These are phyloP conservation scores for Talaromyces borbonicus DNA, from an alignment of 495 filamentous ascomycete species.

Conservation along the genomic window DNA sequence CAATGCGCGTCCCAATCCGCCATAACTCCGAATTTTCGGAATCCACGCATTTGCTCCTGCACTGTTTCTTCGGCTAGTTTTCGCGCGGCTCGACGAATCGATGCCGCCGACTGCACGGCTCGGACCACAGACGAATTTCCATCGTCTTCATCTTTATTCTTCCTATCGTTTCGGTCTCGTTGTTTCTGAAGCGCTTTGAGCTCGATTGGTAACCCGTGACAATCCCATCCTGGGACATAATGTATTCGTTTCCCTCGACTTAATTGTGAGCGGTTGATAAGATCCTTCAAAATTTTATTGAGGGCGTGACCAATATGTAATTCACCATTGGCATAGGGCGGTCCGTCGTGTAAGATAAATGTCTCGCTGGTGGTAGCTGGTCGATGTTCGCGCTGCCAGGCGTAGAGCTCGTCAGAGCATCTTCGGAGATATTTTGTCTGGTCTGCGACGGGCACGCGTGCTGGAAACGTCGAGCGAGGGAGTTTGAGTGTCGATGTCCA, in stretches of 20 bases:
- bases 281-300: conserved; percentile 96
- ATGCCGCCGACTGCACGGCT: conserved; percentile 18
- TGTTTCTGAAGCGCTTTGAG: conserved; percentile 76
- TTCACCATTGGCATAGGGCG: conserved; percentile 92
- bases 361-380: conserved; percentile 44
- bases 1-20: conserved; percentile 87
- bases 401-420: conserved; percentile 83
- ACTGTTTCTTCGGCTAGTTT: conserved; percentile 66
- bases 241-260: conserved; percentile 64
- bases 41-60: conserved; percentile 70
- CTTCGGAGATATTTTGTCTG: conserved; percentile 55
- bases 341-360: conserved; percentile 91
- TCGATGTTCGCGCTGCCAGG: conserved; percentile 65
- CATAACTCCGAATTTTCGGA: conserved; percentile 82
- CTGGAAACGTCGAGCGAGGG: conserved; percentile 50
- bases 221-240: conserved; percentile 98
- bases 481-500: conserved; percentile 53
- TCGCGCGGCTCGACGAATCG: conserved; percentile 62
- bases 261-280: conserved; percentile 72
- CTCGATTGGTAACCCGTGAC: conserved; percentile 95
- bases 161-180: no score
- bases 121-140: background rate
- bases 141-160: conserved; percentile 11
- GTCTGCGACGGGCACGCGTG: conserved; percentile 39
- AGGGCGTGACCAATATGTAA: conserved; percentile 95